Base-by-base conservation (phyloP, 345 rosid genomes). In the Bruguiera gymnorhiza region DNA sequence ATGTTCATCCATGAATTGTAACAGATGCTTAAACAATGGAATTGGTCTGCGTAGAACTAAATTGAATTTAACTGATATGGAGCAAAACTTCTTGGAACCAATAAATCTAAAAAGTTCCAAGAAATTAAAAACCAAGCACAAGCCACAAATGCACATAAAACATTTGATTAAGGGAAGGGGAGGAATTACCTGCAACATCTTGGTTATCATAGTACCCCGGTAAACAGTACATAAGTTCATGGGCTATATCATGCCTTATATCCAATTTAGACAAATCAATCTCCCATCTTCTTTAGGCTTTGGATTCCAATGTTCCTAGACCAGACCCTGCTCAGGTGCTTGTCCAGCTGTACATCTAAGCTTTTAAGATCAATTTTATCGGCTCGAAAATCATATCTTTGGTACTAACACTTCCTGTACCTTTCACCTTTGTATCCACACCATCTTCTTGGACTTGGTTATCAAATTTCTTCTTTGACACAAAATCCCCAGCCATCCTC, bases 261-360 rank as follows among this genome's bases (percentile, higher is more conserved):
- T 85, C 88, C 79, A 95, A 70, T 74, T 92, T 95, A 29, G 92
- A 77, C 77, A 92, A 78, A 80, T 95, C 96, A 66, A 95, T 90
- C 81, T 92, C 97, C 97, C 99, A 95, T 30, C 96, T 76, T 92
- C 97, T 68, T 72, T 85, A 60, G 86, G 80, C 63, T 70, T 11
- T 73, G 74, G 31, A 36, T 56, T 51, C 85, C 91, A 75, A 59
- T 60, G 16, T 78, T 86, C 59, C 74, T 79, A 6, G 96, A 85
- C 87, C 90, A 89, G 73, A 83, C 91, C 81, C 73, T 77, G 81
- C 89, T 87, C 73, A 84, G 77, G 81, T 75, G 87, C 84, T 87
- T 93, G 82, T 88, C 98, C 54, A 89, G 85, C 71, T 92, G 93
- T 68, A 85, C 67, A 80, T 92, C 99, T 84, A 90, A 85, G 80